A percentile compares a stretch with the other conserved stretches of the same genome.
These are phyloP conservation scores for Pseudogymnoascus sp. DNA, from an alignment of 2,329 filamentous ascomycete species.

Conservation along the genomic window DNA sequence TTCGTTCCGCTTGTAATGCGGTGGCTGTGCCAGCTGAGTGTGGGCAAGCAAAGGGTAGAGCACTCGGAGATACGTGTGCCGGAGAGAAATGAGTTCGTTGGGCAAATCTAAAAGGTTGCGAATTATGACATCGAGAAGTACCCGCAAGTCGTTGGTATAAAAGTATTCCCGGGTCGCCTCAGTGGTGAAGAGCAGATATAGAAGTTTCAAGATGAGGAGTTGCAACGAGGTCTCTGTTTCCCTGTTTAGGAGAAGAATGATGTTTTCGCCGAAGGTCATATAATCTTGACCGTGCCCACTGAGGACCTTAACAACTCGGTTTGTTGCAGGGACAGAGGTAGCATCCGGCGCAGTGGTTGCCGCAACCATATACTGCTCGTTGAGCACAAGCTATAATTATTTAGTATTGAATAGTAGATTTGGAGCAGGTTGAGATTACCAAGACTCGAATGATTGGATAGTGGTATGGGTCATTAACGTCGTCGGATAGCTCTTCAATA, in stretches of 20 bases:
- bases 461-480: slow-evolving; percentile 87
- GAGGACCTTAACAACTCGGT: slow-evolving; percentile 86
- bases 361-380: slow-evolving; percentile 95
- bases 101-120: slow-evolving; percentile 94
- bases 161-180: slow-evolving; percentile 93
- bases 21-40: slow-evolving; percentile 78
- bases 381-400: slow-evolving; percentile 68
- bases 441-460: slow-evolving; percentile 90
- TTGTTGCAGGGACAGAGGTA: slow-evolving; percentile 57
- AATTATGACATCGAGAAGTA: slow-evolving; percentile 91
- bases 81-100: slow-evolving; percentile 66
- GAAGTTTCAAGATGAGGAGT: slow-evolving; percentile 87
- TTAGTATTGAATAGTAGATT: slow-evolving; percentile 16
- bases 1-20: slow-evolving; percentile 87
- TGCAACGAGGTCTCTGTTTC: slow-evolving; percentile 93
- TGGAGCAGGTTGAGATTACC: slow-evolving; percentile 44
- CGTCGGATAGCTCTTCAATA: slow-evolving; percentile 80
- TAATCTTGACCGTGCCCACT: slow-evolving; percentile 73
- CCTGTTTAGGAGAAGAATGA: slow-evolving; percentile 89
- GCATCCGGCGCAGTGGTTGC: slow-evolving; percentile 40
- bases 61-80: slow-evolving; percentile 92
- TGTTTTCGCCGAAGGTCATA: slow-evolving; percentile 95
- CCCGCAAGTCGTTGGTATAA: slow-evolving; percentile 93
- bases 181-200: slow-evolving; percentile 93
- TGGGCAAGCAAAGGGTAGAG: slow-evolving; percentile 84